Percentiles rank a stretch among this genome's conserved stretches.
phyloP scores from a whole-genome alignment of 1,139 yeast genomes.

The Pichia sp. region DNA sequence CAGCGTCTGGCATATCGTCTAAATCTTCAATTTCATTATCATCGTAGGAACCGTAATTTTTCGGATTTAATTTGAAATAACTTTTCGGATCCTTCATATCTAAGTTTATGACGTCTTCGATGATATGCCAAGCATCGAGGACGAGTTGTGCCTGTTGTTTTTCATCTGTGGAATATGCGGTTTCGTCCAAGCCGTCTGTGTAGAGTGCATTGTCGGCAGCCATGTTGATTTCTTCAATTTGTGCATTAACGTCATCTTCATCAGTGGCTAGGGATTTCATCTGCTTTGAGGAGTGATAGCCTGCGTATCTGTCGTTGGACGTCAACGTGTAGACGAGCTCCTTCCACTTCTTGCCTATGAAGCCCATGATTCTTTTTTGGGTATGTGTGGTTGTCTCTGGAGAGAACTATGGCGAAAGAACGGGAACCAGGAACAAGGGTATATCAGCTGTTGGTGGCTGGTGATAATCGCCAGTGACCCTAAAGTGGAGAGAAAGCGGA shows the following conservation, averaged over 20 bases:
- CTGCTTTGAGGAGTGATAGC: slow-evolving; percentile 46
- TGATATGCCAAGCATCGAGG: slow-evolving; percentile 17
- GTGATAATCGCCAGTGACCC: no score
- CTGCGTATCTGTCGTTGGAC: slow-evolving; percentile 69
- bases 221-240: background rate
- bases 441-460: no score
- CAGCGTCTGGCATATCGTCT: slow-evolving; percentile 21
- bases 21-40: background rate
- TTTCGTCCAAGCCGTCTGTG: slow-evolving; percentile 3
- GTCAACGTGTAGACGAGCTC: slow-evolving; percentile 65
- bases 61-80: slow-evolving; percentile 3
- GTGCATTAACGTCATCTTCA: background rate
- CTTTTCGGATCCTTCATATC: slow-evolving; percentile 6
- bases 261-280: slow-evolving; percentile 10
- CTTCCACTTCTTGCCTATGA: slow-evolving; percentile 33
- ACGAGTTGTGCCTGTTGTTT: slow-evolving; percentile 18
- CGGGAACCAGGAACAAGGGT: no score
- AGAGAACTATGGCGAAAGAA: no score
- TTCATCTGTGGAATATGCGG: slow-evolving; percentile 12
- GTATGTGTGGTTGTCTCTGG: no score
- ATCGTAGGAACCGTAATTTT: slow-evolving; percentile 9
- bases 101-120: slow-evolving; percentile 14
- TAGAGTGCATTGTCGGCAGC: background rate
- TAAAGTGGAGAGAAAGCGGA: no score
- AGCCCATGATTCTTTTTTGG: slow-evolving; percentile 20